These are phyloP conservation scores for Dysphania ambrosioides DNA, from an alignment of 148 eudicot genomes.

Conservation along the genomic window DNA sequence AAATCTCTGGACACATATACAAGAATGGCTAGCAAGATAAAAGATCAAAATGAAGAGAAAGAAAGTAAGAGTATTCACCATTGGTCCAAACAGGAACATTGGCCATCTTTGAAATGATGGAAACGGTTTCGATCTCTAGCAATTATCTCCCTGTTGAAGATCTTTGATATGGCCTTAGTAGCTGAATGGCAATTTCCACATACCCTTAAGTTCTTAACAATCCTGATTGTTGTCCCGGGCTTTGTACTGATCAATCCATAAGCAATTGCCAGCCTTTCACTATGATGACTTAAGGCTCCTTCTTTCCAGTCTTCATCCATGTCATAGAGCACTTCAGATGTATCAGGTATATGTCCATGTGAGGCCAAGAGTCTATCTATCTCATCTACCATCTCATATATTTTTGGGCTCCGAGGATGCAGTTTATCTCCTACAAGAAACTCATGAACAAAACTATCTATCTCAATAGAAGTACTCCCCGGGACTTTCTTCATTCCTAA, in stretches of 20 bases:
- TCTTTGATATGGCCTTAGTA: constrained; percentile 42
- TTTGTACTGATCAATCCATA: constrained; percentile 50
- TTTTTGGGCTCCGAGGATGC: constrained; percentile 41
- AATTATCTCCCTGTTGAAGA: constrained; percentile 42
- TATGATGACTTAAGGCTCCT: constrained; percentile 44
- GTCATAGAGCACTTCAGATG: constrained; percentile 45
- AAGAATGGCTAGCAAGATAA: neutral
- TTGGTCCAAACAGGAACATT: constrained; percentile 47
- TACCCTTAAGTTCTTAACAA: constrained; percentile 48
- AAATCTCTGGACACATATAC: neutral
- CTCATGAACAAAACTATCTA: constrained; percentile 47
- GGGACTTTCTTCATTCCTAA: constrained; percentile 47
- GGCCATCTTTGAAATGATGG: constrained; percentile 53
- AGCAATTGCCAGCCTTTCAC: constrained; percentile 52
- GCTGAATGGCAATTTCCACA: constrained; percentile 56
- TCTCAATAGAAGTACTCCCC: constrained; percentile 62
- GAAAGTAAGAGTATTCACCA: constrained; percentile 28
- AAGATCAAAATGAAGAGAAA: neutral
- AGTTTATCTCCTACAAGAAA: constrained; percentile 51
- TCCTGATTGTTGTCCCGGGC: constrained; percentile 47
- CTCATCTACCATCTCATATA: constrained; percentile 50
- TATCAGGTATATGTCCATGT: constrained; percentile 44
- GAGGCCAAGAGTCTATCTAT: constrained; percentile 31
- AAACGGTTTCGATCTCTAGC: constrained; percentile 52
- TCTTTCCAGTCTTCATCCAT: constrained; percentile 47